Conservation (phyloP, 2,329 filamentous ascomycete species). For the Penicillium sp. region DNA sequence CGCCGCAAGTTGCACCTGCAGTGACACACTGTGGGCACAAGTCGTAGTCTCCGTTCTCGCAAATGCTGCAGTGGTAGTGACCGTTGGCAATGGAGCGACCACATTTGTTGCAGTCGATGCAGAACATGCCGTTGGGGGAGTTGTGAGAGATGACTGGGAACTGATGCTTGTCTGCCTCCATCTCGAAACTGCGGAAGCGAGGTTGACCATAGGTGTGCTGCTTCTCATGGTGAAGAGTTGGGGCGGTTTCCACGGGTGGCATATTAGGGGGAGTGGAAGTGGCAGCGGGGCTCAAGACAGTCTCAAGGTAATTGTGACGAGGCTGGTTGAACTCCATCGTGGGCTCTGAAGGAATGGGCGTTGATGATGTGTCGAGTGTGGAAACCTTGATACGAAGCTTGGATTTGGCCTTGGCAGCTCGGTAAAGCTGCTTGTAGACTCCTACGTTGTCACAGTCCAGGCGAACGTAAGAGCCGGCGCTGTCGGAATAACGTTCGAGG, state of each 20-base stretch:
- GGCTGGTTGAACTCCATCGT: conserved; percentile 20
- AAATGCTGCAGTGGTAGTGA: conserved; percentile 94
- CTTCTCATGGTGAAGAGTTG: background rate
- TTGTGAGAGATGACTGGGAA: conserved; percentile 36
- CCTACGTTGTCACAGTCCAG: conserved; percentile 75
- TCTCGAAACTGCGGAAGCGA: conserved; percentile 30
- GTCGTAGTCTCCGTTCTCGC: conserved; percentile 92
- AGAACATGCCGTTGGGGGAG: conserved; percentile 58
- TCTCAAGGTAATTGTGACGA: conserved; percentile 45
- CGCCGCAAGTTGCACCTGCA: conserved; percentile 73
- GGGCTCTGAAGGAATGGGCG: conserved; percentile 17
- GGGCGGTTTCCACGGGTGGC: conserved; percentile 7
- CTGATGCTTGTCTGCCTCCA: conserved; percentile 29
- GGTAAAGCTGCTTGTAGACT: conserved; percentile 95
- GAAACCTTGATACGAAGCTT: conserved; percentile 88
- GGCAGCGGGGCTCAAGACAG: conserved; percentile 37
- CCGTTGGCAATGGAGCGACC: conserved; percentile 73
- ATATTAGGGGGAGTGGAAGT: conserved; percentile 10
- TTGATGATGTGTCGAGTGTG: conserved; percentile 34
- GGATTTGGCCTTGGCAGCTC: conserved; percentile 95
- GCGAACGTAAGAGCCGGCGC: conserved; percentile 74
- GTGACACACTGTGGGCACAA: conserved; percentile 80
- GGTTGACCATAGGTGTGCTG: conserved; percentile 16
- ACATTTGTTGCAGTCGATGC: conserved; percentile 93
- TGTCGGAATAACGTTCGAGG: conserved; percentile 95